Conservation (phyloP, 345 rosid species). For the Camelina neglecta region DNA sequence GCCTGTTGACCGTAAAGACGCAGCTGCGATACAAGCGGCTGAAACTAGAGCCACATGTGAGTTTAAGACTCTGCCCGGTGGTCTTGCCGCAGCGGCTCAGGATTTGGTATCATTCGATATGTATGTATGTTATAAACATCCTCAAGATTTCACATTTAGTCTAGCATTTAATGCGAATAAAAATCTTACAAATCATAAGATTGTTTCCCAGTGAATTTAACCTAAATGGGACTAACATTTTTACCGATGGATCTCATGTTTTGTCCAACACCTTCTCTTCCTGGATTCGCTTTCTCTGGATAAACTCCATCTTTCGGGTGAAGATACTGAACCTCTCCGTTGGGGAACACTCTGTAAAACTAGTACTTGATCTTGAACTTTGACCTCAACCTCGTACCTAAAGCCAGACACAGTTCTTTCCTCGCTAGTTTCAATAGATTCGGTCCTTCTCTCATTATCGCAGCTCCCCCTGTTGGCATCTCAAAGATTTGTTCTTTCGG, state of each 20-base stretch:
- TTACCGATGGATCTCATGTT: slow-evolving; percentile 81
- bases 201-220: slow-evolving; percentile 90
- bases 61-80: slow-evolving; percentile 41
- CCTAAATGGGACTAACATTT: slow-evolving; percentile 78
- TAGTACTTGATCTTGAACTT: slow-evolving; percentile 92
- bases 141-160: no score
- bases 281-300: slow-evolving; percentile 86
- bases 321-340: slow-evolving; percentile 82
- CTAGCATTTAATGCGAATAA: neutral
- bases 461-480: slow-evolving; percentile 89
- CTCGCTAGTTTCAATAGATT: slow-evolving; percentile 80
- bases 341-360: slow-evolving; percentile 86
- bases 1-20: slow-evolving; percentile 59
- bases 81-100: slow-evolving; percentile 52
- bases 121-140: no score
- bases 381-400: slow-evolving; percentile 80
- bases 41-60: slow-evolving; percentile 53
- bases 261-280: slow-evolving; percentile 75
- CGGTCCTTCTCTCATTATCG: slow-evolving; percentile 87
- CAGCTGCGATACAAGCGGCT: slow-evolving; percentile 61
- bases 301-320: slow-evolving; percentile 92
- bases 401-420: slow-evolving; percentile 88
- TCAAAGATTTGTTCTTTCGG: slow-evolving; percentile 83
- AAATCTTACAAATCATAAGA: slow-evolving; percentile 62
- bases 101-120: no score